These are phyloP conservation scores for Beverwykella pulmonaria DNA, from an alignment of 495 filamentous ascomycete genomes.

Conservation along the genomic window DNA sequence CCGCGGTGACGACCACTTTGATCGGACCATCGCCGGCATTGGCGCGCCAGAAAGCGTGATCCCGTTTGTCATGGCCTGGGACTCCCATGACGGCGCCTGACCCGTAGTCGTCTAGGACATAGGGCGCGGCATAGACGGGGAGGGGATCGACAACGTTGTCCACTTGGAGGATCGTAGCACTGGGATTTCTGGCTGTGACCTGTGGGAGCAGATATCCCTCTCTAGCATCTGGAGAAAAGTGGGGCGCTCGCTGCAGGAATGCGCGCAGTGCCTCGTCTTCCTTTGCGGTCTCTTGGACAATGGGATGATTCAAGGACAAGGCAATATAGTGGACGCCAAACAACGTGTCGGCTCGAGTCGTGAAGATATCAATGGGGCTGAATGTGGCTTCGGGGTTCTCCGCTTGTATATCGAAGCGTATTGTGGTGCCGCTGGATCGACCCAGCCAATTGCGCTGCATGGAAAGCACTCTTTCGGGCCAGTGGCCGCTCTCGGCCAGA, in stretches of 20 bases:
- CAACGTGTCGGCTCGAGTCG: slow-evolving; percentile 80
- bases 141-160: slow-evolving; percentile 56
- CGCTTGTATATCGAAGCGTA: slow-evolving; percentile 64
- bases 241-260: slow-evolving; percentile 66
- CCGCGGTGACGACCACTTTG: slow-evolving; percentile 7
- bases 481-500: slow-evolving; percentile 61
- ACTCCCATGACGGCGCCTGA: slow-evolving; percentile 91
- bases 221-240: slow-evolving; percentile 70
- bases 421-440: slow-evolving; percentile 69
- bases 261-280: slow-evolving; percentile 61
- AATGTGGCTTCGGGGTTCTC: slow-evolving; percentile 18
- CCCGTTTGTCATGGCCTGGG: slow-evolving; percentile 77
- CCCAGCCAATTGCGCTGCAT: slow-evolving; percentile 93
- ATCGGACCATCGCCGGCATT: slow-evolving; percentile 52
- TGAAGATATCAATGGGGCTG: slow-evolving; percentile 70
- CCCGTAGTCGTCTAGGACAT: slow-evolving; percentile 87
- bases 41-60: slow-evolving; percentile 76
- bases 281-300: slow-evolving; percentile 65
- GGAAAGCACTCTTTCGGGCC: slow-evolving; percentile 78
- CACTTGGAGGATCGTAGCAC: slow-evolving; percentile 55
- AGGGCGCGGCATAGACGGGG: slow-evolving; percentile 79
- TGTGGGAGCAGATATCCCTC: slow-evolving; percentile 67
- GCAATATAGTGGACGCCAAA: slow-evolving; percentile 84
- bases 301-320: slow-evolving; percentile 70
- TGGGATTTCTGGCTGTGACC: slow-evolving; percentile 66